Evolutionary conservation across 1,139 yeast genomes (phyloP), one percentile per base, ranked within the genome.

Genomic region (Scheffersomyces titani): DNA sequence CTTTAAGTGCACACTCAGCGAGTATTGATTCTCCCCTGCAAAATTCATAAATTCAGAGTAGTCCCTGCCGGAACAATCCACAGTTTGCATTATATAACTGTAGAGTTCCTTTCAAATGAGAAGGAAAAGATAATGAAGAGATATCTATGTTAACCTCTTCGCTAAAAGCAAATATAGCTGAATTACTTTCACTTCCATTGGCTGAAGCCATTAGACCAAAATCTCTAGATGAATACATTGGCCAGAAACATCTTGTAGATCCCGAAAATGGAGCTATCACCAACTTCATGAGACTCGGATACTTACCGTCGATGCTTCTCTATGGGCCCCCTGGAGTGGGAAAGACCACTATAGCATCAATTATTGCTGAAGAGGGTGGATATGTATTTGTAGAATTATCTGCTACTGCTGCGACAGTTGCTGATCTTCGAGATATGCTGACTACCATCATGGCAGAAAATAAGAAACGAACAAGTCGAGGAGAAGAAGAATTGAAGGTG

Each of bases 271-370:
- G 82, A 1, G 64, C 68, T 11, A 71, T 79, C 6, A 57, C 62
- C 18, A 73, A 71, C 55, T 79, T 73, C 55, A 61, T 78, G 5
- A 61, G 71, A n/a, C 59, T 78, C 46, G 76, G 78, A 0, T 76
- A 75, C 61, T 65, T 80, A 16, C 83, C 83, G 0, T 77, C 81
- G 5, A 78, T 80, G 82, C 66, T 80, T 5, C 66, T 80, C 6
- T 63, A 68, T 53, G 84, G 84, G 0, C 82, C 83, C 0, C 82
- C 82, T 1, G 83, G 84, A 0, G 78, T 76, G 11, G 84, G 84
- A 0, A 80, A 80, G 59, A 79, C 83, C 0, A 76, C 82, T 0
- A 56, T 80, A n/a, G 83, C 83, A 1, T 59, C 72, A 5, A 70
- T 78, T 2, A 57, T 79, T 19, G 79, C 83, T 0, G 51, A 61